Base-by-base conservation (phyloP, 192 early-diverging fungal genomes). In the Gryganskiella cystojenkinii region DNA sequence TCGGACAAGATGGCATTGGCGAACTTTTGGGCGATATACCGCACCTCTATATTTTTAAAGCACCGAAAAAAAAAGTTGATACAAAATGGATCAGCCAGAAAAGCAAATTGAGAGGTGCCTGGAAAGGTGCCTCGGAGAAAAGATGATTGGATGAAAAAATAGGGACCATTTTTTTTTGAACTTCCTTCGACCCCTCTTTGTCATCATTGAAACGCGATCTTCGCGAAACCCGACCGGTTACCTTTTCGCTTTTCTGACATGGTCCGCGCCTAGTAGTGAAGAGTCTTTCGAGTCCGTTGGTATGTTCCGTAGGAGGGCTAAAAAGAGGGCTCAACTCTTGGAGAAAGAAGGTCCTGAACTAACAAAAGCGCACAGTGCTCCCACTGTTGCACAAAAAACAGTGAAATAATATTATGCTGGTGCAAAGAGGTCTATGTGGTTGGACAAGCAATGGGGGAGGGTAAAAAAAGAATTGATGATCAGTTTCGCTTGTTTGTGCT, bases 1-100 rank as follows among this genome's bases (percentile, higher is more conserved):
- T 86, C 85, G 1, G 84, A 76, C 65, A 89, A 71, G 75, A 89
- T 89, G 61, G 87, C 85, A 70, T 85, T 89, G 3, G 87, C 87
- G 47, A 86, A 84, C 64, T 85, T 81, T 81, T 88, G 81, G 56
- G 85, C 85, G 51, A 88, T 86, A 61, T 88, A 88, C 52, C 80
- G 84, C 61, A 80, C 82, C 75, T 87, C 86, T 74, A 50, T 35
- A n/a, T 1, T 25, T 34, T 31, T 7, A 31, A n/a, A n/a, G 61
- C 20, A 19, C 47, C n/a, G 57, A 53, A 51, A 2, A 4, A 33
- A 60, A 37, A 9, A 53, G 31, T 13, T 24, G 2, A 46, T 35
- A 22, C 5, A 24, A 25, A 14, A 9, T 19, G 2, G 20, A 9
- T 42, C 31, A 57, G 28, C 14, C 24, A 37, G 8, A 2, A 17